Base-by-base conservation (phyloP, 305 asterid species). In the Fraxinus angustifolia region DNA sequence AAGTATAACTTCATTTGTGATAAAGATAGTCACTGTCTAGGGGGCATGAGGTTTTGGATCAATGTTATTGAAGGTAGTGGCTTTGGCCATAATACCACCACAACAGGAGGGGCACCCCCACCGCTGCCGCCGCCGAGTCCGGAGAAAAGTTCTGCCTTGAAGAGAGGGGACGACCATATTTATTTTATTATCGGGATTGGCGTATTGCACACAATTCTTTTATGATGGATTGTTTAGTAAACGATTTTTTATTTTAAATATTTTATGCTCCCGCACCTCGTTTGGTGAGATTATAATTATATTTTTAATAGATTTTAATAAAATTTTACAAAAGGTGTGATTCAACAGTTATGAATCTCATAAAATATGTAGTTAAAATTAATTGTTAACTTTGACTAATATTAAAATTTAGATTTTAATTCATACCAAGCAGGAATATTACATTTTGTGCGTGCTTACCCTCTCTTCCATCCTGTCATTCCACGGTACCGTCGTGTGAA, bases 11-110 rank as follows among this genome's bases (percentile, higher is more conserved):
- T 81, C 31, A 45, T 81, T 14, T 81, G 84, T 28, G 40, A 62
- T 65, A 30, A 73, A 10, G n/a, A 35, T 17, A 35, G 80, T 17
- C 83, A 81, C 31, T 81, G 83, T 81, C 80, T 14, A 0, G 80
- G 80, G 19, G 83, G 80, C 4, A 81, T 81, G 83, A 40, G 80
- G 67, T 81, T 81, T 40, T 7, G 5, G 6, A 53, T 81, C 80
- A 81, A 81, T 56, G 56, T 81, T 14, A 75, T 23, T 56, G 67
- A 53, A 56, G 67, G 28, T n/a, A 6, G 67, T 17, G 67, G 67
- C 28, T n/a, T 6, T 19, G 26, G 65, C 23, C 8, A 53, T 53
- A 53, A n/a, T 7, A 56, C 67, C 67, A 56, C 28, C 26, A 17
- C 67, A 19, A 56, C 10, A 17, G 28, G 2, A 19, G 67, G 10